These are phyloP conservation scores for Thraustochytrium sp. DNA, from an alignment of 352 stramenopile genomes.

Conservation along the genomic window DNA sequence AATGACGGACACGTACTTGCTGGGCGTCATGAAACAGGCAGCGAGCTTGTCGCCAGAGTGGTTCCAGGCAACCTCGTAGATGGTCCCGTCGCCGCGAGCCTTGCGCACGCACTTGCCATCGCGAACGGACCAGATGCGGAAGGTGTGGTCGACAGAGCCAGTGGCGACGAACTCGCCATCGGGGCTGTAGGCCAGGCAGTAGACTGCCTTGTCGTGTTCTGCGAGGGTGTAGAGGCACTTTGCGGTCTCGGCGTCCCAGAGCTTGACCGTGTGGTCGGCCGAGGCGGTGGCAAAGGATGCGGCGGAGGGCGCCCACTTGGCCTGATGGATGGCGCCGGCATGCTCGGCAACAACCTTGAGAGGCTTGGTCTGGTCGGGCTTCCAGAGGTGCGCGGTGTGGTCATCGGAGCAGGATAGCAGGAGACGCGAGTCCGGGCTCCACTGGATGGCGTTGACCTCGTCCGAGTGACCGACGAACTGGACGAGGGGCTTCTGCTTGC, in stretches of 20 bases:
- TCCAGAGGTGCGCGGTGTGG: conserved; percentile 94
- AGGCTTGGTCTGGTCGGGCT: conserved; percentile 48
- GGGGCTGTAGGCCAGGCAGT: conserved; percentile 44
- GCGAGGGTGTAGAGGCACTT: conserved; percentile 76
- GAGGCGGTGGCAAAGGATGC: conserved; percentile 71
- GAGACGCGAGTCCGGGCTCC: conserved; percentile 83
- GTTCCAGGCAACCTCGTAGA: conserved; percentile 86
- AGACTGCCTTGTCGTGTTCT: conserved; percentile 58
- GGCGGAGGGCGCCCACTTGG: conserved; percentile 73
- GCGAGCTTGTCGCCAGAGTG: conserved; percentile 69
- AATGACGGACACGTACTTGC: conserved; percentile 41
- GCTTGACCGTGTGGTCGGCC: conserved; percentile 75
- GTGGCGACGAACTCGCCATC: conserved; percentile 46
- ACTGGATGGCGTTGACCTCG: conserved; percentile 97
- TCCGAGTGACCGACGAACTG: conserved; percentile 75
- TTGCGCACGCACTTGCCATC: conserved; percentile 53
- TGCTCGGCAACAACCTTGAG: conserved; percentile 55
- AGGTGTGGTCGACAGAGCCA: conserved; percentile 44
- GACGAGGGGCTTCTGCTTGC: conserved; percentile 59
- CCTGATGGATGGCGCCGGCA: conserved; percentile 76
- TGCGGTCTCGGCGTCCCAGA: conserved; percentile 79
- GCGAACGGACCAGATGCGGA: conserved; percentile 54
- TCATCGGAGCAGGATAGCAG: conserved; percentile 96
- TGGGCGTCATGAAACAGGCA: conserved; percentile 17
- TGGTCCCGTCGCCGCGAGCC: conserved; percentile 74